phyloP scores from a whole-genome alignment of 768 basidiomycete species.

The Clitopilus passeckerianus region DNA sequence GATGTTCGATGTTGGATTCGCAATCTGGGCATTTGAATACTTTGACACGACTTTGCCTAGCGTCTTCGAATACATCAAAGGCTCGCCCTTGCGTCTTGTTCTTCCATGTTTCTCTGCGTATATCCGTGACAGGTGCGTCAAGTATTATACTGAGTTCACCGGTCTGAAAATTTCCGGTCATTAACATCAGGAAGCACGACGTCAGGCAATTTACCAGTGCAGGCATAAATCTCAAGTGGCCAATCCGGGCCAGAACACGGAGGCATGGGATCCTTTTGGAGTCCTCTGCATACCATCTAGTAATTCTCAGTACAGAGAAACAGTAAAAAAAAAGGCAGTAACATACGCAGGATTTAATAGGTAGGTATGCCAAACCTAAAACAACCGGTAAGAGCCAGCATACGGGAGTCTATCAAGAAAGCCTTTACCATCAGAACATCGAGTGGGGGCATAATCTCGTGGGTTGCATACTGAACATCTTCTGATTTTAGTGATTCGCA shows the following conservation, averaged over 20 bases:
- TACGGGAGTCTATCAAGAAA: neutral
- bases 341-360: neutral
- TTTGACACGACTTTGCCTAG: neutral
- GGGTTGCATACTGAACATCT: neutral
- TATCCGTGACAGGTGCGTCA: neutral
- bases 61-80: neutral
- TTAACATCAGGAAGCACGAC: neutral
- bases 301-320: neutral
- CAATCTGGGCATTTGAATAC: neutral
- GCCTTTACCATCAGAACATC: neutral
- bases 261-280: neutral
- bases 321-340: neutral
- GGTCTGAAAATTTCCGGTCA: neutral
- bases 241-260: neutral
- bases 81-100: neutral
- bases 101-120: neutral
- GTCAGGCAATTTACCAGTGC: neutral
- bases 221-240: neutral
- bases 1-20: neutral
- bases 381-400: neutral
- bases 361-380: neutral
- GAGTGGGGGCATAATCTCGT: neutral
- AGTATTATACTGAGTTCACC: neutral
- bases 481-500: neutral
- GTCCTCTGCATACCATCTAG: neutral